Evolutionary conservation across 257 asterid species (phyloP).

Genomic region (Handroanthus guayacan): DNA sequence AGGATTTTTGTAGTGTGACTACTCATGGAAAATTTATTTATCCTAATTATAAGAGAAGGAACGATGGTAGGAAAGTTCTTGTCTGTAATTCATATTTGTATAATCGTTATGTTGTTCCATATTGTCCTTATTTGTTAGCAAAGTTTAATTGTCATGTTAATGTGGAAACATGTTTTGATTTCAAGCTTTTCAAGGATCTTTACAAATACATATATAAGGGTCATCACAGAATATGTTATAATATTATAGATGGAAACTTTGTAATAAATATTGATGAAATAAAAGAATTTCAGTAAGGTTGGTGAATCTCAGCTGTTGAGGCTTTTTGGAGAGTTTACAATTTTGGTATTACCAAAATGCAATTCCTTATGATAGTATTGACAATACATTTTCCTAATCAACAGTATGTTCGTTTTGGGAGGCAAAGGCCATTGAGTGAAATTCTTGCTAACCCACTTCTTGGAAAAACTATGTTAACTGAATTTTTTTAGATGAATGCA

Average conservation of each 20-base stretch:
- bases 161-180: not conserved
- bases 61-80: too few relatives aligned
- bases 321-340: too few relatives aligned
- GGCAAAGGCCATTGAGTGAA: too few relatives aligned
- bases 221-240: not conserved
- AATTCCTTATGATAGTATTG: not conserved
- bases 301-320: not conserved
- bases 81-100: not conserved
- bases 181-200: not conserved
- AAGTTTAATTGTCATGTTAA: not conserved
- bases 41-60: too few relatives aligned
- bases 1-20: too few relatives aligned
- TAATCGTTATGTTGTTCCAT: not conserved
- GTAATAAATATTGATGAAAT: not conserved
- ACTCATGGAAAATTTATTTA: too few relatives aligned
- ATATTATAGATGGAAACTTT: too few relatives aligned
- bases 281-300: not conserved
- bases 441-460: too few relatives aligned
- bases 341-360: not conserved
- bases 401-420: too few relatives aligned
- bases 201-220: conserved; percentile 11
- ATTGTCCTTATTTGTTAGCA: not conserved
- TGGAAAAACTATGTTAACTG: not conserved
- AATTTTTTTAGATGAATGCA: not conserved
- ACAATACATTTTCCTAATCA: not conserved